These are phyloP conservation scores for Kluyveromyces dobzhanskii DNA, from an alignment of 805 yeast genomes.

Conservation along the genomic window DNA sequence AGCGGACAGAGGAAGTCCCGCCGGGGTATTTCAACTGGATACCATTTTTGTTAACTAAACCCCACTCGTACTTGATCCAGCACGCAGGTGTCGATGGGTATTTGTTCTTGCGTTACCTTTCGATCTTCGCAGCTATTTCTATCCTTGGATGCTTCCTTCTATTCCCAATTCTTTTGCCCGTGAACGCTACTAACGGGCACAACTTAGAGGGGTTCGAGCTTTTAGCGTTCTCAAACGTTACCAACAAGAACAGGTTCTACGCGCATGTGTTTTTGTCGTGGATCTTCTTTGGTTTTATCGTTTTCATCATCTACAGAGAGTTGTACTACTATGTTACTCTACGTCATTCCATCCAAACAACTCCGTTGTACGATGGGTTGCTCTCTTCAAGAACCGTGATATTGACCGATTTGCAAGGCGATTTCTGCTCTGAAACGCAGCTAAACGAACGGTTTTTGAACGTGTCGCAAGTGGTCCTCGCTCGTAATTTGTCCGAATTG, in stretches of 20 bases:
- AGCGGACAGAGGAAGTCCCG: conserved; percentile 58
- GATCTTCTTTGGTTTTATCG: conserved; percentile 58
- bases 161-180: conserved; percentile 66
- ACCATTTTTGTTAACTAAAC: conserved; percentile 39
- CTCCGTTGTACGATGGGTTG: conserved; percentile 64
- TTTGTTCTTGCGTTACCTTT: conserved; percentile 58
- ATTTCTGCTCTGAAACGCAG: conserved; percentile 38
- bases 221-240: conserved; percentile 55
- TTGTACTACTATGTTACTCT: conserved; percentile 60
- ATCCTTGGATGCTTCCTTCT: conserved; percentile 44
- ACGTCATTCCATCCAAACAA: conserved; percentile 65
- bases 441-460: conserved; percentile 57
- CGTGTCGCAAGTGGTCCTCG: conserved; percentile 50
- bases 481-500: conserved; percentile 54
- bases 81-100: conserved; percentile 72
- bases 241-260: conserved; percentile 52
- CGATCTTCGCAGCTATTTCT: conserved; percentile 45
- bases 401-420: conserved; percentile 56
- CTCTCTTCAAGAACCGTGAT: conserved; percentile 65
- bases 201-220: conserved; percentile 51
- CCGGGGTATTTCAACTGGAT: conserved; percentile 58
- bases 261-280: conserved; percentile 75
- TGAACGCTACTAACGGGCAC: conserved; percentile 64
- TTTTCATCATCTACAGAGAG: conserved; percentile 66
- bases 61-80: conserved; percentile 57